Conservation (phyloP, 345 rosid species). For the Tarenaya hassleriana region DNA sequence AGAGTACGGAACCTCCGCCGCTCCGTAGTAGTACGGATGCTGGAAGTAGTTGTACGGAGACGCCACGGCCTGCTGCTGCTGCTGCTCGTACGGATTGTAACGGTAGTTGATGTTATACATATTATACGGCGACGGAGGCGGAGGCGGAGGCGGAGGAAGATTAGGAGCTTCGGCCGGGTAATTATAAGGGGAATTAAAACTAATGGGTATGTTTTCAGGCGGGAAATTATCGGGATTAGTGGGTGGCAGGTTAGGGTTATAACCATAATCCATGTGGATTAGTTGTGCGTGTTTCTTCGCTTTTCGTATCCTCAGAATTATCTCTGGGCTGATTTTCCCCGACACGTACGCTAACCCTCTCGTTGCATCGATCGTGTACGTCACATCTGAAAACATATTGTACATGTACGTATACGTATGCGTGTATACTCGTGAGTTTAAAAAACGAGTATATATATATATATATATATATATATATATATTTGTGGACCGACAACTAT, state of each 20-base stretch:
- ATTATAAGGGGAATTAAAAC: not conserved
- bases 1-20: conserved; percentile 9
- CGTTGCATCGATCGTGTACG: conserved; percentile 23
- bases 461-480: no score
- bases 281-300: conserved; percentile 18
- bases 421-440: no score
- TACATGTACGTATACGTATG: not conserved
- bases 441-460: not conserved
- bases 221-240: not conserved
- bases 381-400: conserved; percentile 15
- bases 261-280: conserved; percentile 22
- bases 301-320: conserved; percentile 17
- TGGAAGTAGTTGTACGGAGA: not conserved
- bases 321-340: conserved; percentile 20
- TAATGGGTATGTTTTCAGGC: not conserved
- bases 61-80: conserved; percentile 10
- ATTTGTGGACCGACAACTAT: no score
- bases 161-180: not conserved
- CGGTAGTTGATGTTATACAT: conserved; percentile 2
- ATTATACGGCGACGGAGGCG: not conserved
- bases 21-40: conserved; percentile 14
- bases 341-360: conserved; percentile 18
- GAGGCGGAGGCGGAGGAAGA: not conserved
- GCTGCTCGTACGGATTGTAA: not conserved
- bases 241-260: conserved; percentile 7